These are phyloP conservation scores for Talaromyces sp. DNA, from an alignment of 2,329 filamentous ascomycete genomes.

Conservation along the genomic window DNA sequence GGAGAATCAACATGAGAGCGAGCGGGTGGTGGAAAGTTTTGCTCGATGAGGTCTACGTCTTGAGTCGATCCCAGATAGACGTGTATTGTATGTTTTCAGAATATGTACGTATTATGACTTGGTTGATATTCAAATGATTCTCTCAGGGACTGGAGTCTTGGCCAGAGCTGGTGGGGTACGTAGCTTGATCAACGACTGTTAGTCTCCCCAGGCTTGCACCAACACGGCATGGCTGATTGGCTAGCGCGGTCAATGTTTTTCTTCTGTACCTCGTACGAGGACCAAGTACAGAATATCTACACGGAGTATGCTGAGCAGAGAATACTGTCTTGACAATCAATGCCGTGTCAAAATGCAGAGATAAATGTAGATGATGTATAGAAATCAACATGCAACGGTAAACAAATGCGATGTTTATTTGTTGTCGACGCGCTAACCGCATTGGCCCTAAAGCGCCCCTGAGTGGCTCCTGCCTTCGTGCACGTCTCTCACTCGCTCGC, in stretches of 20 bases:
- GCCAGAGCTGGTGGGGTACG: slow-evolving; percentile 10
- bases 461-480: slow-evolving; percentile 19
- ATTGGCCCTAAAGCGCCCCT: neutral
- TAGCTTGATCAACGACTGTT: neutral
- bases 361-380: neutral
- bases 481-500: slow-evolving; percentile 29
- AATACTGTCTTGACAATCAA: neutral
- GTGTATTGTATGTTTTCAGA: neutral
- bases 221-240: slow-evolving; percentile 13
- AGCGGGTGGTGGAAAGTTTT: slow-evolving; percentile 26
- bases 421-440: slow-evolving; percentile 9
- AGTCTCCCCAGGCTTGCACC: neutral
- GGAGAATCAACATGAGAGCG: slow-evolving; percentile 31
- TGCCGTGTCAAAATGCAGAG: neutral
- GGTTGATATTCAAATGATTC: too few relatives aligned
- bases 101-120: neutral
- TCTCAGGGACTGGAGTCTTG: slow-evolving; percentile 4
- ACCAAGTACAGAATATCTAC: neutral
- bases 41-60: slow-evolving; percentile 4
- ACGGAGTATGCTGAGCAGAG: neutral
- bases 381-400: neutral
- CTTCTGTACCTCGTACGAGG: too few relatives aligned
- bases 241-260: slow-evolving; percentile 15
- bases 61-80: neutral
- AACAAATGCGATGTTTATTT: slow-evolving; percentile 3